Evolutionary conservation across 2,329 filamentous ascomycete genomes (phyloP).

Genomic region (Sporothrix mexicana): DNA sequence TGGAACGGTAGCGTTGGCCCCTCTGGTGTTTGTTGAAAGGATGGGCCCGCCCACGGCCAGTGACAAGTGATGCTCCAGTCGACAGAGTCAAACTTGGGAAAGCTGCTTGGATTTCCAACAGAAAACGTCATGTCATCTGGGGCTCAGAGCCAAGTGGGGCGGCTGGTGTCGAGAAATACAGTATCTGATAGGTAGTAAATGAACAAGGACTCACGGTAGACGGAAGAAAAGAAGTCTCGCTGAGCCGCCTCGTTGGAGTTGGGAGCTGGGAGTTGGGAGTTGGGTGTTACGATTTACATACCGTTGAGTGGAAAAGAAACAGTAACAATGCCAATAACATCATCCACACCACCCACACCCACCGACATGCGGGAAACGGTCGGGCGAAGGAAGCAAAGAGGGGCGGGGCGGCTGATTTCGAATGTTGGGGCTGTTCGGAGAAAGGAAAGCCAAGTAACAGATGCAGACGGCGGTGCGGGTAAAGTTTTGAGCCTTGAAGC

Average conservation of each 20-base stretch:
- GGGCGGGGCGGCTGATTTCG: constrained; percentile 7
- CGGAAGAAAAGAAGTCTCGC: background rate
- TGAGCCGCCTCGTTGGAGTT: background rate
- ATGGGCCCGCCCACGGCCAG: constrained; percentile 9
- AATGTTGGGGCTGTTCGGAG: constrained; percentile 20
- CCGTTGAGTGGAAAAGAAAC: background rate
- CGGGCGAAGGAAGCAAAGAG: background rate
- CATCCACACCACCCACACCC: background rate
- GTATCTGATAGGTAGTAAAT: background rate
- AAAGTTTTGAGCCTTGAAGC: background rate
- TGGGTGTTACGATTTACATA: too few species aligned
- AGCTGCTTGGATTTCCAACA: background rate
- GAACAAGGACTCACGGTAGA: background rate
- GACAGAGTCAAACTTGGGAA: background rate
- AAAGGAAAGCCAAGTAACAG: background rate
- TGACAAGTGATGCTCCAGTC: background rate
- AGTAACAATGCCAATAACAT: background rate
- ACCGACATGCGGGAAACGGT: constrained; percentile 19
- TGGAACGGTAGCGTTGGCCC: background rate
- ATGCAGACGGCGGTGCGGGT: background rate
- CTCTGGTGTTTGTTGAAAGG: background rate
- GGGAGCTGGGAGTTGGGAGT: background rate
- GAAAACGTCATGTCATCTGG: background rate
- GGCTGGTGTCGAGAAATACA: background rate
- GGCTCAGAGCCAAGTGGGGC: background rate